Conservation (phyloP, 75 land plant genomes). For the Sequoiadendron giganteum region DNA sequence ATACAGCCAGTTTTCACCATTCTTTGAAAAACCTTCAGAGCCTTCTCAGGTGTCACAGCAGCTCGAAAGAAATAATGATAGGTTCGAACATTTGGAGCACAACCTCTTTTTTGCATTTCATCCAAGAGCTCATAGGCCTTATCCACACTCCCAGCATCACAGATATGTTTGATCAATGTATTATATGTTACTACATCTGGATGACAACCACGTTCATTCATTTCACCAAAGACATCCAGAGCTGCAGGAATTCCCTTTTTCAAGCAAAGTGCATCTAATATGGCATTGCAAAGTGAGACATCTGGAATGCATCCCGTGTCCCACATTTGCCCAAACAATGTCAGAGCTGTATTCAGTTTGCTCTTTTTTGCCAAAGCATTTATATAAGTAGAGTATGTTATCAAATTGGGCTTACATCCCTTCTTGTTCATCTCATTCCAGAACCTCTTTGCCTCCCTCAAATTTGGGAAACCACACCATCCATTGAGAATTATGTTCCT, state of each 20-base stretch:
- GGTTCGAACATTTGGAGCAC: conserved; percentile 49
- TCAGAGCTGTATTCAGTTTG: conserved; percentile 51
- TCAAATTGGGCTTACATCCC: conserved; percentile 45
- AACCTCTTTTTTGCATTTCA: conserved; percentile 60
- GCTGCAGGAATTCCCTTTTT: conserved; percentile 61
- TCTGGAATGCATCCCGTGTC: conserved; percentile 49
- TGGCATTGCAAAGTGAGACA: conserved; percentile 55
- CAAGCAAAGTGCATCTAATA: conserved; percentile 68
- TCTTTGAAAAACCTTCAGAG: conserved; percentile 24
- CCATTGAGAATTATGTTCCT: conserved; percentile 70
- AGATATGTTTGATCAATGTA: conserved; percentile 58
- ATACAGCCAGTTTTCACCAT: conserved; percentile 52
- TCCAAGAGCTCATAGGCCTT: conserved; percentile 57
- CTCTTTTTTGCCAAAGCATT: conserved; percentile 62
- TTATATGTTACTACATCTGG: conserved; percentile 61
- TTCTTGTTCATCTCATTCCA: conserved; percentile 61
- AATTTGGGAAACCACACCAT: conserved; percentile 58
- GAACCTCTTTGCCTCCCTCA: conserved; percentile 49
- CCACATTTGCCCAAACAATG: conserved; percentile 65
- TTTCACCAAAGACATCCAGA: conserved; percentile 40
- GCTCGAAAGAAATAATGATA: conserved; percentile 39
- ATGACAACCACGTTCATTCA: conserved; percentile 44
- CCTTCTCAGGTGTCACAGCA: conserved; percentile 33
- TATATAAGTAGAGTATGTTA: conserved; percentile 52
- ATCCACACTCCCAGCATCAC: conserved; percentile 56